A percentile compares a stretch with the other conserved stretches of the same genome.
Evolutionary conservation across 164 flowering plant genomes (phyloP).

Genomic region (Pachysandra terminalis): DNA sequence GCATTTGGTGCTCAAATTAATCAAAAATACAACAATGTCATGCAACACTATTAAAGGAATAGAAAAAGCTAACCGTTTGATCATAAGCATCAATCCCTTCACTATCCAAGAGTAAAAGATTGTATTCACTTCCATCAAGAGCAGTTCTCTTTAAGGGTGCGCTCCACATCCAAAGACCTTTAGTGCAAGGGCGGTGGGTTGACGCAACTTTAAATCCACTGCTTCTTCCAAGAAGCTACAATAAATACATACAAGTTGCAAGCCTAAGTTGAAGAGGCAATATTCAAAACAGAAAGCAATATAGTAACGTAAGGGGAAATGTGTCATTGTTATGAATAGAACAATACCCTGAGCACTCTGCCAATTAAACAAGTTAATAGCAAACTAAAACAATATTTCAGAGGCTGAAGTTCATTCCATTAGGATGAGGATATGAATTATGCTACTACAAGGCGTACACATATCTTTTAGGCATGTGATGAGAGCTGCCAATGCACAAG

Average conservation of each 20-base stretch:
- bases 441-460: no score
- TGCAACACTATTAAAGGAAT: neutral
- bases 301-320: no score
- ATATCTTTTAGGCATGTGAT: no score
- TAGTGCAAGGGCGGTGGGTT: slow-evolving; percentile 95
- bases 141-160: slow-evolving; percentile 87
- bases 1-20: neutral
- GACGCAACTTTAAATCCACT: slow-evolving; percentile 99
- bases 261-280: slow-evolving; percentile 1
- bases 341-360: no score
- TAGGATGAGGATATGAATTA: neutral
- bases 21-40: slow-evolving; percentile 3
- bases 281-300: neutral
- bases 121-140: slow-evolving; percentile 96
- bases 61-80: slow-evolving; percentile 70
- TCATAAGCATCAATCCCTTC: slow-evolving; percentile 99
- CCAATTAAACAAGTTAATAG: no score
- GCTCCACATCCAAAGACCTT: slow-evolving; percentile 99
- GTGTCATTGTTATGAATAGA: no score
- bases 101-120: slow-evolving; percentile 83
- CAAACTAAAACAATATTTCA: no score
- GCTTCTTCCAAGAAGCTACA: slow-evolving; percentile 92
- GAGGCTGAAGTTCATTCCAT: neutral
- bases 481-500: no score
- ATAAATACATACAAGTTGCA: slow-evolving; percentile 11